These are phyloP conservation scores for Adansonia rubrostipa DNA, from an alignment of 441 rosid genomes.

Conservation along the genomic window DNA sequence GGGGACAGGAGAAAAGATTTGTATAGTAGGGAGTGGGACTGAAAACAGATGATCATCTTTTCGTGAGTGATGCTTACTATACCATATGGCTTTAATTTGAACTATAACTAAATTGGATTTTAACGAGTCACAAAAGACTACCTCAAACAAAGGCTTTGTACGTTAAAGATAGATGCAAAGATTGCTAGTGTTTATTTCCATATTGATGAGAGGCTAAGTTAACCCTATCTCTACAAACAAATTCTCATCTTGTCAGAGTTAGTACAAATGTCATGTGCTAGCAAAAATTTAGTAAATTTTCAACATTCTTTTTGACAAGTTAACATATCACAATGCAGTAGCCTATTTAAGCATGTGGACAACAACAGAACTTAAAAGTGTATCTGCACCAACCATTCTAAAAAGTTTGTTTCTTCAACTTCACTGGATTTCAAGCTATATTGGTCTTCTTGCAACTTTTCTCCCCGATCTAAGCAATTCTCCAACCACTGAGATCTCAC, in stretches of 20 bases:
- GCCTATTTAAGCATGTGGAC: background rate
- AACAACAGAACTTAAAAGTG: background rate
- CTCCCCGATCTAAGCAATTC: conserved; percentile 60
- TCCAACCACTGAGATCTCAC: conserved; percentile 81
- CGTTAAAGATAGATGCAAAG: background rate
- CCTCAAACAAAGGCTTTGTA: background rate
- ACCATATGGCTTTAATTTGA: background rate
- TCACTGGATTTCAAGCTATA: conserved; percentile 62
- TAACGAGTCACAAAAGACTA: background rate
- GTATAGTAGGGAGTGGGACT: background rate
- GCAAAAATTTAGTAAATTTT: background rate
- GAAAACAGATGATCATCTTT: background rate
- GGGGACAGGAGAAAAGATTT: background rate
- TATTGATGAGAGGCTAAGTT: background rate
- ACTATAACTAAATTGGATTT: background rate
- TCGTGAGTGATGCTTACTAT: background rate
- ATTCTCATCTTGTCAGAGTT: conserved; percentile 10
- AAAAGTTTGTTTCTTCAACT: conserved; percentile 45
- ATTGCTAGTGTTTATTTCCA: background rate
- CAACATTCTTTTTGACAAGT: background rate
- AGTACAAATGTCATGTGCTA: background rate
- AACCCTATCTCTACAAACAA: background rate
- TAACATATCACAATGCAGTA: background rate
- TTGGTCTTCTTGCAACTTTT: conserved; percentile 61
- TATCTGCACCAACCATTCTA: conserved; percentile 53